Conservation (phyloP, 495 filamentous ascomycete species). For the Rhypophila decipiens region DNA sequence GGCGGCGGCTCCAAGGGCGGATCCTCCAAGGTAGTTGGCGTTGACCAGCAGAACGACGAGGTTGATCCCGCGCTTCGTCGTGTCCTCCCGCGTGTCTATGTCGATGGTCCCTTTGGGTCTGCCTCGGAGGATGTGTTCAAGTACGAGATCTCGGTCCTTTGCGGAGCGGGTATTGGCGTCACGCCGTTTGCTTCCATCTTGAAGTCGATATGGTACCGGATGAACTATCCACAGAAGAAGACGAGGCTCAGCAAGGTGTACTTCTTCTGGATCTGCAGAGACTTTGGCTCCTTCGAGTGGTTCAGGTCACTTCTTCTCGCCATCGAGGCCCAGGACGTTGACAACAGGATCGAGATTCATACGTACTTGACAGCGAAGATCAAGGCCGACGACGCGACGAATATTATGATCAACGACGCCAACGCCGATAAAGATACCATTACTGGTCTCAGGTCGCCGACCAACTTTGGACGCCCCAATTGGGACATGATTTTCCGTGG, state of each 20-base stretch:
- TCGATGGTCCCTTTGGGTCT: constrained; percentile 74
- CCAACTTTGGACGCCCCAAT: constrained; percentile 72
- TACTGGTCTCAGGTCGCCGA: constrained; percentile 66
- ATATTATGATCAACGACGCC: constrained; percentile 81
- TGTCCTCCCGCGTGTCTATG: constrained; percentile 66
- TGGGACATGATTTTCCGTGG: constrained; percentile 76
- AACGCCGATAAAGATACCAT: constrained; percentile 73
- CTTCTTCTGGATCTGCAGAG: constrained; percentile 80
- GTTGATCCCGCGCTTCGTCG: constrained; percentile 63
- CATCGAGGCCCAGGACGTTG: constrained; percentile 77
- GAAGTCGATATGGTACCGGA: constrained; percentile 83
- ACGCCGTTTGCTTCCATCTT: constrained; percentile 72
- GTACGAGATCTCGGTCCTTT: constrained; percentile 63
- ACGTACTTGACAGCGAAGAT: constrained; percentile 71
- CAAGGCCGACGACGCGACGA: constrained; percentile 70
- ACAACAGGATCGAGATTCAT: constrained; percentile 72
- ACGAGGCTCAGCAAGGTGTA: constrained; percentile 72
- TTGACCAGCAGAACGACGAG: constrained; percentile 50
- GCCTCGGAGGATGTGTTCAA: constrained; percentile 74
- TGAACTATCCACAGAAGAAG: constrained; percentile 72
- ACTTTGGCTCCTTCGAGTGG: constrained; percentile 77
- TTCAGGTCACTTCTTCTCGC: constrained; percentile 71
- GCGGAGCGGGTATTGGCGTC: constrained; percentile 67
- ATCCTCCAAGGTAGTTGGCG: constrained; percentile 61
- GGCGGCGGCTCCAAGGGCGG: too few relatives aligned